Base-by-base conservation (phyloP, 257 asterid species). In the Verbena officinalis region DNA sequence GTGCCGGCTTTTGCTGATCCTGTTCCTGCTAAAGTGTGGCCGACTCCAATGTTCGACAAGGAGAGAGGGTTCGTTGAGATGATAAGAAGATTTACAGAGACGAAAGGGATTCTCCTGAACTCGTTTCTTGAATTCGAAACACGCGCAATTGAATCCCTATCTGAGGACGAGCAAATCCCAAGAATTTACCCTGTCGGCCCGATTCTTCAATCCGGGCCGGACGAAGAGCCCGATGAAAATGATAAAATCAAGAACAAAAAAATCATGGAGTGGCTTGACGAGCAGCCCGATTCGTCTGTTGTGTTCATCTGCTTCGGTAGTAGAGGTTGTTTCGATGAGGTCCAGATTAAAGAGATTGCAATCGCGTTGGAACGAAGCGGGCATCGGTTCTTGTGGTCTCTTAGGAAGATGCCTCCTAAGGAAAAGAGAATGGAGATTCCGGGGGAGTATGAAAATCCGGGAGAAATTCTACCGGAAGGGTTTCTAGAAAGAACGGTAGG, bases 231-330 rank as follows among this genome's bases (percentile, higher is more conserved):
- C 10, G 40, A 36, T 9, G 40, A 23, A 66, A 27, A 3, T 4
- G 66, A 34, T 1, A 20, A 8, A 7, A 6, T 16, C 0, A 56
- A n/a, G 30, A 39, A 56, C 0, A 58, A 5, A 0, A 71, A 54
- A 13, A 71, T 73, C 34, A 24, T 45, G 13, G 7, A 3, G 20
- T 80, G 82, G 82, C 82, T 80, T 1, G 80, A 80, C 34, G 23
- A 38, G 0, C 84, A 77, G 9, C 82, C 82, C 4, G 48, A 30
- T 9, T 64, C 48, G 10, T 72, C 81, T 0, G 84, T 79, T 0
- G 75, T 75, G 55, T 78, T 75, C 31, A 73, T 81, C 1, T 81
- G 86, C 19, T 81, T 81, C 14, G 86, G 86, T 2, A 75, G 72
- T 19, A 6, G 1, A 0, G 86, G 84, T 0, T 39, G 31, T n/a